These are phyloP conservation scores for Fusarium setosum DNA, from an alignment of 2,329 filamentous ascomycete species.

Conservation along the genomic window DNA sequence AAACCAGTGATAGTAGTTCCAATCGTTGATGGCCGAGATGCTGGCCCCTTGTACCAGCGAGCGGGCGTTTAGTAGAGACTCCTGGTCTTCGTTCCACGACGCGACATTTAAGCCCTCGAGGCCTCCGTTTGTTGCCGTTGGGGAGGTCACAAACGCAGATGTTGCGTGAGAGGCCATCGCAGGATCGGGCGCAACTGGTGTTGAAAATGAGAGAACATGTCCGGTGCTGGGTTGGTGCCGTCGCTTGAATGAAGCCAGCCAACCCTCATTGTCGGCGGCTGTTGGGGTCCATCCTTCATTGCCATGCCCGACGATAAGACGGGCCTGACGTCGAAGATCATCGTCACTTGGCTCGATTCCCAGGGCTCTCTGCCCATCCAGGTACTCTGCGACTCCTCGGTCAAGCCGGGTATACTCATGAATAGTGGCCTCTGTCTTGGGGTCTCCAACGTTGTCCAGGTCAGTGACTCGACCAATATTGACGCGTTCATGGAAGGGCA, in stretches of 20 bases:
- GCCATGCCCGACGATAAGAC: conserved; percentile 22
- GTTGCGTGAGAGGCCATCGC: not conserved
- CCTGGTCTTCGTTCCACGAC: not conserved
- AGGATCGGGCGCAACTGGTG: not conserved
- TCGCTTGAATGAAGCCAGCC: conserved; percentile 32
- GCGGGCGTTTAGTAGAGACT: conserved; percentile 9
- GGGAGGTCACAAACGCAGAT: not conserved
- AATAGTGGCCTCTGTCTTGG: conserved; percentile 6
- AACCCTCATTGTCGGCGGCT: conserved; percentile 29
- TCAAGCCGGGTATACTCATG: conserved; percentile 30
- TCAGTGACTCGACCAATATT: not conserved
- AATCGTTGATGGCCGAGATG: conserved; percentile 25
- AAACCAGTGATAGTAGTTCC: conserved; percentile 27
- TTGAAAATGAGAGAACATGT: not conserved
- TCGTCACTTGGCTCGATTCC: conserved; percentile 29
- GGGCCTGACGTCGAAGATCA: conserved; percentile 27
- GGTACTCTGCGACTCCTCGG: conserved; percentile 18
- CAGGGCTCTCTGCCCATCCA: conserved; percentile 8
- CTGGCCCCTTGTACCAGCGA: conserved; percentile 18
- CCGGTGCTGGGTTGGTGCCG: conserved; percentile 18
- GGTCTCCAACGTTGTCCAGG: not conserved
- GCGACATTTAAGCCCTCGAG: not conserved
- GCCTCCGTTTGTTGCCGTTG: no score
- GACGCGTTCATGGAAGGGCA: conserved; percentile 13
- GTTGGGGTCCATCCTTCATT: conserved; percentile 11